These are phyloP conservation scores for Termitomyces sp. DNA, from an alignment of 768 basidiomycete genomes.

Conservation along the genomic window DNA sequence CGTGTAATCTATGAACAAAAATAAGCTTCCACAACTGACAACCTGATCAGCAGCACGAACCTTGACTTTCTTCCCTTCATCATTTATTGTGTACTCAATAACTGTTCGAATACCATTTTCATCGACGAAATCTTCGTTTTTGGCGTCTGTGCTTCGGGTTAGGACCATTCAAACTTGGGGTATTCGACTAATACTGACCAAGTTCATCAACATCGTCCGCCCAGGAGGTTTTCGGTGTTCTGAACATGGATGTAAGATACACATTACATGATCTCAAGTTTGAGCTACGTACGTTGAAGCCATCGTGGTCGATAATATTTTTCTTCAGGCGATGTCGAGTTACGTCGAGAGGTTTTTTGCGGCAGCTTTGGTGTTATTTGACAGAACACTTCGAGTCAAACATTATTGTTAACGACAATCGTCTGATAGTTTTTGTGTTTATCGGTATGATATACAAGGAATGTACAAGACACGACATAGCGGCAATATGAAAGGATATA, in stretches of 20 bases:
- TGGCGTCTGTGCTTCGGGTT: conserved; percentile 30
- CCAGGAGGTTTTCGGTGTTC: conserved; percentile 70
- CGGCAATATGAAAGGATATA: conserved; percentile 6
- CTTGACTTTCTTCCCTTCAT: conserved; percentile 94
- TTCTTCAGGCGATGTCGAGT: not conserved
- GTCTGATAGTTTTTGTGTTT: not conserved
- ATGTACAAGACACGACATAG: conserved; percentile 10
- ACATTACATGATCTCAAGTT: not conserved
- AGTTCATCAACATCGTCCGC: conserved; percentile 83
- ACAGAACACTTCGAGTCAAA: not conserved
- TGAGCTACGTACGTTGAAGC: conserved; percentile 1
- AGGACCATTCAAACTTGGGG: not conserved
- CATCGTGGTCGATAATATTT: not conserved
- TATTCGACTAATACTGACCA: conserved; percentile 27
- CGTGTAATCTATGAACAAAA: conserved; percentile 61
- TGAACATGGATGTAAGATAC: conserved; percentile 9
- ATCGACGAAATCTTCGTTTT: conserved; percentile 68
- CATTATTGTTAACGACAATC: not conserved
- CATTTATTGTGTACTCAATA: conserved; percentile 78
- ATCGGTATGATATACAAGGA: not conserved
- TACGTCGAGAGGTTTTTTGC: conserved; percentile 1
- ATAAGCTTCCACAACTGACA: not conserved
- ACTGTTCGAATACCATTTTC: conserved; percentile 86
- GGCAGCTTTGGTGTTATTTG: not conserved
- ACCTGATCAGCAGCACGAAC: conserved; percentile 29